Conservation (phyloP, 305 asterid genomes). For the Rubia peregrina region DNA sequence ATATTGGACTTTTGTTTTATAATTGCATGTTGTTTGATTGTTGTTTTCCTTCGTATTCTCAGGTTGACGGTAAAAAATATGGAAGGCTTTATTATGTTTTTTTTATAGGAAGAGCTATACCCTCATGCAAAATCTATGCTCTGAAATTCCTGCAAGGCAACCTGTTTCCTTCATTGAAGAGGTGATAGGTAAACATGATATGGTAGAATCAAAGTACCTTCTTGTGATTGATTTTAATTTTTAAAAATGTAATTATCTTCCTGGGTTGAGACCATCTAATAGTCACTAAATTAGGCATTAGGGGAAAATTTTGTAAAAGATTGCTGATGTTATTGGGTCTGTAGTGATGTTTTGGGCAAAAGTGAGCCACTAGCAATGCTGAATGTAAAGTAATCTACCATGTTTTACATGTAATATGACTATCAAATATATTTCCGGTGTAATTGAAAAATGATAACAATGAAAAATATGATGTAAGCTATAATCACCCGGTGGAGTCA, state of each 20-base stretch:
- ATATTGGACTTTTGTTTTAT: background rate
- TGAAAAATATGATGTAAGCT: no score
- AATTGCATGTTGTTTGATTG: slow-evolving; percentile 3
- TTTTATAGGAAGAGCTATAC: slow-evolving; percentile 40
- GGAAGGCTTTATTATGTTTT: slow-evolving; percentile 57
- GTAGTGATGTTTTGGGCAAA: background rate
- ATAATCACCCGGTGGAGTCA: no score
- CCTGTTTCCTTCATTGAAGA: background rate
- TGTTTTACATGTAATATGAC: no score
- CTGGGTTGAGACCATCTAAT: background rate
- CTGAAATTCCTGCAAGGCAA: slow-evolving; percentile 86
- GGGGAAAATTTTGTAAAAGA: background rate
- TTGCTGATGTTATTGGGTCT: background rate
- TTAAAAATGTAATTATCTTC: background rate
- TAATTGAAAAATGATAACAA: no score
- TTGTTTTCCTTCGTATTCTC: slow-evolving; percentile 5
- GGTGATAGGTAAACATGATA: background rate
- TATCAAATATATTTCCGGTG: no score
- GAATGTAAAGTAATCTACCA: no score
- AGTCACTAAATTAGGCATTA: background rate
- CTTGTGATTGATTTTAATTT: background rate
- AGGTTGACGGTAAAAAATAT: slow-evolving; percentile 55
- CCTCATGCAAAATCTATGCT: slow-evolving; percentile 68
- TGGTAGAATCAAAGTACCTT: background rate
- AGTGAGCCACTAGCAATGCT: background rate